Evolutionary conservation across 2,329 filamentous ascomycete species (phyloP), one percentile per base, ranked within the genome.

Genomic region (Macrophomina tecta): DNA sequence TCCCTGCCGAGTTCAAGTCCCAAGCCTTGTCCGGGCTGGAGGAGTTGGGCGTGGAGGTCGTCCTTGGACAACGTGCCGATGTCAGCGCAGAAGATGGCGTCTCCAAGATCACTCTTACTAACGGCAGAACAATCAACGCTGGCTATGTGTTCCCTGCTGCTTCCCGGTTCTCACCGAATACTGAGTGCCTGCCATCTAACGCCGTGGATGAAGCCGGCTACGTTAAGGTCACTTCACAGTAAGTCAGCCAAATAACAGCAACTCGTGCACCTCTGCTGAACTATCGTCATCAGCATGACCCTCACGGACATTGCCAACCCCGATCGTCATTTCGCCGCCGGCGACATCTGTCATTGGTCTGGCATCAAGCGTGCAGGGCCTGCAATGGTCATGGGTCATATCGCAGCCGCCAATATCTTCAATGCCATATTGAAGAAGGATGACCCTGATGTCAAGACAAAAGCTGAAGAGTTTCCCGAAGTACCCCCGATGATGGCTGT

Each of bases 361-460:
- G 91, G 91, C 51, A 93, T 94, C 80, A 94, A 93, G 82, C 89
- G 91, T 52, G 92, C 89, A 72, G 91, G 91, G 30, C 86, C 83
- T 16, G 91, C 91, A 40, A 91, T 94, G 85, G 86, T 91, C 73
- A 88, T 89, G 82, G 91, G 91, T 45, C 86, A 89, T 72, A 83
- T 85, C 68, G 86, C 86, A 3, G 90, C 87, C 6, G 78, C 84
- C 64, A 94, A 94, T 62, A 69, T 79, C 38, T 78, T 74, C 69
- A 70, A 73, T 3, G 72, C 72, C 3, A 77, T 78, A n/a, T 68
- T 78, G 12, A 78, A 78, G 66, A 72, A 73, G 0, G 77, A 79
- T 7, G 66, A 68, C 12, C 36, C 71, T 16, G 66, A 65, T 16
- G 70, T 73, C 30, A 69, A 70, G 14, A 70, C 74, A n/a, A 61